These are phyloP conservation scores for Yarrowia deformans DNA, from an alignment of 805 yeast species.

Conservation along the genomic window DNA sequence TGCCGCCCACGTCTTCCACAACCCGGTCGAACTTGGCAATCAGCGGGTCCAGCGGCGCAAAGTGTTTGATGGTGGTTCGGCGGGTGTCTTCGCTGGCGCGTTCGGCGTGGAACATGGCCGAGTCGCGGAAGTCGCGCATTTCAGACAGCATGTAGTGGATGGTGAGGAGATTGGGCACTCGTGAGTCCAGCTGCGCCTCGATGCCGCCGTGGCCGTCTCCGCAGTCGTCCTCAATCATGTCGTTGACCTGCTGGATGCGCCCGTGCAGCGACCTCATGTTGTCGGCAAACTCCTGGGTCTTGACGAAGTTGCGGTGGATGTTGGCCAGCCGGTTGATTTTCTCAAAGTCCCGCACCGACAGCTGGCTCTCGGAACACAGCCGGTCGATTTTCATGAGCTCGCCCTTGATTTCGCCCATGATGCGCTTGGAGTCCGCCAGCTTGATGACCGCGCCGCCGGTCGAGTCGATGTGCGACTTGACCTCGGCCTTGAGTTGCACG, in stretches of 20 bases:
- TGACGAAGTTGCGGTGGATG: conserved; percentile 74
- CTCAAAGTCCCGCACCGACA: conserved; percentile 70
- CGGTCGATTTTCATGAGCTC: conserved; percentile 53
- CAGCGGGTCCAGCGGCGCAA: conserved; percentile 58
- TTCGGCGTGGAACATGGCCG: conserved; percentile 64
- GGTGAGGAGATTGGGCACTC: conserved; percentile 63
- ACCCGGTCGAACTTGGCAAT: conserved; percentile 66
- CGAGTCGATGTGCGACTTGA: conserved; percentile 67
- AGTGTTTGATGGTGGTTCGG: conserved; percentile 66
- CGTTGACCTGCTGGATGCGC: conserved; percentile 59
- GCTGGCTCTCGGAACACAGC: conserved; percentile 62
- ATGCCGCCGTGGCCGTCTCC: conserved; percentile 52
- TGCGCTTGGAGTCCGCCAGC: conserved; percentile 52
- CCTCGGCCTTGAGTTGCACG: conserved; percentile 72
- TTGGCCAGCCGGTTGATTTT: conserved; percentile 70
- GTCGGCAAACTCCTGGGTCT: conserved; percentile 68
- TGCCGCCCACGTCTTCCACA: conserved; percentile 68
- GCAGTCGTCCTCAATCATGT: conserved; percentile 59
- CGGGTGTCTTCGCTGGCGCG: conserved; percentile 68
- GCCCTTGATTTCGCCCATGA: conserved; percentile 51
- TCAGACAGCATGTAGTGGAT: conserved; percentile 75
- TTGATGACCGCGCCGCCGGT: conserved; percentile 55
- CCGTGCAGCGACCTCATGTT: conserved; percentile 65
- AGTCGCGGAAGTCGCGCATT: conserved; percentile 81
- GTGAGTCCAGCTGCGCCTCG: conserved; percentile 52